Conservation (phyloP, 441 rosid genomes). For the Daphne laureola region DNA sequence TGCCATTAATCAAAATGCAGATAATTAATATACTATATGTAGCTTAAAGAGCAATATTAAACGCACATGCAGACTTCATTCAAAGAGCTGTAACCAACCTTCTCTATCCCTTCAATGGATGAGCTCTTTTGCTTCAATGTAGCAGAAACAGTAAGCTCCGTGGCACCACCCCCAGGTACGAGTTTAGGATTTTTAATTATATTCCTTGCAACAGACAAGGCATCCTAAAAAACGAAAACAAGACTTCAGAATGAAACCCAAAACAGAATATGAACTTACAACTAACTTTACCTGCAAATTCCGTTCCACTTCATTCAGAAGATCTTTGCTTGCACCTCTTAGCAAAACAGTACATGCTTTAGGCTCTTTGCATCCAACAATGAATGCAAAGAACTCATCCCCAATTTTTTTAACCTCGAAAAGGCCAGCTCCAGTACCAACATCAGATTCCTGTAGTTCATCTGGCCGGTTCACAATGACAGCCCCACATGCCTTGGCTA, state of each 20-base stretch:
- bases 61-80: not conserved
- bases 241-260: conserved; percentile 13
- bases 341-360: conserved; percentile 85
- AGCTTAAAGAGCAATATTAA: not conserved
- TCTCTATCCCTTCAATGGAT: conserved; percentile 82
- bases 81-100: conserved; percentile 32
- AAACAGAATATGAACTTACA: not conserved
- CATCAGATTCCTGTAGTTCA: conserved; percentile 92
- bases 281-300: conserved; percentile 63
- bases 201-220: conserved; percentile 92
- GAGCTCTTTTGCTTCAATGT: conserved; percentile 85
- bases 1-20: conserved; percentile 20
- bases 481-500: conserved; percentile 95
- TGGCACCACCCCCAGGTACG: conserved; percentile 90
- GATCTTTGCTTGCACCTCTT: conserved; percentile 96
- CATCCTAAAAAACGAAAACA: conserved; percentile 48
- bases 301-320: conserved; percentile 89
- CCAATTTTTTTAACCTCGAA: conserved; percentile 93
- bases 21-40: not conserved
- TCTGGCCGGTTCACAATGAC: conserved; percentile 90
- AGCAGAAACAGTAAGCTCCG: conserved; percentile 84
- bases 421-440: conserved; percentile 86
- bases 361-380: conserved; percentile 90
- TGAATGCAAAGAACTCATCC: conserved; percentile 77
- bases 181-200: conserved; percentile 94